phyloP scores from a whole-genome alignment of 768 basidiomycete genomes.

The Mycena venus region DNA sequence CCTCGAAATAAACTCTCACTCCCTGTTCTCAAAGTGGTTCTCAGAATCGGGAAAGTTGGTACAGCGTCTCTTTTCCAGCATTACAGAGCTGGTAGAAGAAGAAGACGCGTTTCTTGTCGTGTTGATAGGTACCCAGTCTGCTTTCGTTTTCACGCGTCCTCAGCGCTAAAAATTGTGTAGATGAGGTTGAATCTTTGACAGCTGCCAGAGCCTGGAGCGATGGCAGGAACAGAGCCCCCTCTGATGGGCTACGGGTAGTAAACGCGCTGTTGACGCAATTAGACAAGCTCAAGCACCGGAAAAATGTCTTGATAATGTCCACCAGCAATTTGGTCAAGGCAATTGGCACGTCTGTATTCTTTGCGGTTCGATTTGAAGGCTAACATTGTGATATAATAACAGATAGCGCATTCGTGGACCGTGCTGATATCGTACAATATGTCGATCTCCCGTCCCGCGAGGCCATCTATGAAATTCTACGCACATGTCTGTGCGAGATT shows the following conservation, averaged over 20 bases:
- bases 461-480: conserved; percentile 93
- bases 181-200: conserved; percentile 97
- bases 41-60: conserved; percentile 99
- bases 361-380: not conserved
- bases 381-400: not conserved
- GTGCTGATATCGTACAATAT: conserved; percentile 97
- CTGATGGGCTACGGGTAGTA: conserved; percentile 94
- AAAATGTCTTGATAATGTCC: conserved; percentile 96
- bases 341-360: conserved; percentile 71
- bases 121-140: conserved; percentile 77
- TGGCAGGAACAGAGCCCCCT: conserved; percentile 98
- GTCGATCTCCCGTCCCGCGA: conserved; percentile 92
- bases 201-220: conserved; percentile 94
- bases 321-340: conserved; percentile 96
- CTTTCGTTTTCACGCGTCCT: not conserved
- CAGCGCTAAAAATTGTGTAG: conserved; percentile 54
- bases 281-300: conserved; percentile 92
- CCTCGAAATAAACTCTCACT: conserved; percentile 98
- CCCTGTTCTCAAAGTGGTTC: conserved; percentile 98
- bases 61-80: conserved; percentile 89
- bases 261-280: conserved; percentile 97
- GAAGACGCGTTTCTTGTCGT: conserved; percentile 93
- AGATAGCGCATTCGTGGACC: conserved; percentile 97
- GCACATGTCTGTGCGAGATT: conserved; percentile 86
- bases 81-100: conserved; percentile 93